Percentiles rank a stretch among this genome's conserved stretches.
Conservation (phyloP, 139 green algal genomes). For the Tetradesmus lagerheimii region DNA sequence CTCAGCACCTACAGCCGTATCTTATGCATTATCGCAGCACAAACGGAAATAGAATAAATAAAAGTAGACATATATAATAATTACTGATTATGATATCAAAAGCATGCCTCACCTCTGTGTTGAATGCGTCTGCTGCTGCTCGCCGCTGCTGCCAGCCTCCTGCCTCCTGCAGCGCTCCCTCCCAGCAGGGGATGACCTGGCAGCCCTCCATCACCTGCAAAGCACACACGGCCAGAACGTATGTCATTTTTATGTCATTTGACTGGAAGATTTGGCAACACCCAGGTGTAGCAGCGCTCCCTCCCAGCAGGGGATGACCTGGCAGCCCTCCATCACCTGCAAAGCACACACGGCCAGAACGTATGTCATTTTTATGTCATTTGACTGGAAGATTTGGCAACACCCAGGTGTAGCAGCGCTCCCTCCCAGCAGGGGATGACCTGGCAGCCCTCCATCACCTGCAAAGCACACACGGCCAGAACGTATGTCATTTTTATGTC, state of each 20-base stretch:
- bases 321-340: constrained; percentile 60
- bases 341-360: background rate
- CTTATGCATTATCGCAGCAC: too few relatives aligned
- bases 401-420: constrained; percentile 17
- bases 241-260: too few relatives aligned
- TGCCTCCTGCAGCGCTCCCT: constrained; percentile 38
- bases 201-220: constrained; percentile 59
- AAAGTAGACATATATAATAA: too few relatives aligned
- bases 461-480: background rate
- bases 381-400: background rate
- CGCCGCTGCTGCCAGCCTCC: constrained; percentile 51
- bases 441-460: constrained; percentile 66
- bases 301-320: constrained; percentile 67
- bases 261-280: background rate
- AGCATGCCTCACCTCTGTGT: background rate
- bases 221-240: background rate
- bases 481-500: background rate
- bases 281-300: constrained; percentile 27
- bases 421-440: constrained; percentile 65
- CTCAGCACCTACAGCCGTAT: too few relatives aligned
- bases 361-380: too few relatives aligned
- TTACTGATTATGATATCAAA: too few relatives aligned
- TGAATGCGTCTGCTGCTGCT: constrained; percentile 74
- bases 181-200: constrained; percentile 71
- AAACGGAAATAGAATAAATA: too few relatives aligned